These are phyloP conservation scores for Saitozyma sp. DNA, from an alignment of 768 basidiomycete species.

Conservation along the genomic window DNA sequence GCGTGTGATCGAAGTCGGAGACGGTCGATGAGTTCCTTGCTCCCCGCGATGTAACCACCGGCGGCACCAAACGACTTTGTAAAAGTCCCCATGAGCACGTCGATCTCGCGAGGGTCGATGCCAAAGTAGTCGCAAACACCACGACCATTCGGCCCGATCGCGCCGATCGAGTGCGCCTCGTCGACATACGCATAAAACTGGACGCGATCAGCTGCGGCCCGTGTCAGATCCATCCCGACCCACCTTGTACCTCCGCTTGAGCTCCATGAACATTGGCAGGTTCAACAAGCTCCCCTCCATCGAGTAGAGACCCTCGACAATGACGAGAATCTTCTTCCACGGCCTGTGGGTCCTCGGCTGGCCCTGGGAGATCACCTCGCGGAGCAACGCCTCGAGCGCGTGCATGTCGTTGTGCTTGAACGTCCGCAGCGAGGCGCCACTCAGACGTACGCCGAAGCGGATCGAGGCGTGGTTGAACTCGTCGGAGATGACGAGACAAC, in stretches of 20 bases:
- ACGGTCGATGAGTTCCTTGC: conserved; percentile 73
- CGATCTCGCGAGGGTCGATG: conserved; percentile 74
- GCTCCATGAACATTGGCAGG: conserved; percentile 74
- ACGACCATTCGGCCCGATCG: conserved; percentile 88
- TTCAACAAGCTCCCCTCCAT: conserved; percentile 98
- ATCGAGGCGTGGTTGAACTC: conserved; percentile 96
- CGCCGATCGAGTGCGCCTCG: conserved; percentile 97
- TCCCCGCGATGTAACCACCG: conserved; percentile 91
- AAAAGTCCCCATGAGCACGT: conserved; percentile 98
- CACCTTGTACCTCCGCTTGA: conserved; percentile 96
- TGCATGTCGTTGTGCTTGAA: conserved; percentile 98
- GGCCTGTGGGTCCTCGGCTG: conserved; percentile 97
- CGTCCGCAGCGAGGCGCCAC: conserved; percentile 82
- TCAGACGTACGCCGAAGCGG: conserved; percentile 83
- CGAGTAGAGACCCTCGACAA: conserved; percentile 93
- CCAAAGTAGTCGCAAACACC: conserved; percentile 94
- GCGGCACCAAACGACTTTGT: conserved; percentile 64
- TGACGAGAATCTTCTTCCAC: conserved; percentile 95
- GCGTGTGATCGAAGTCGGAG: conserved; percentile 80
- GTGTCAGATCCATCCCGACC: conserved; percentile 17
- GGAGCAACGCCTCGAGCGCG: conserved; percentile 72
- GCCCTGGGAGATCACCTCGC: conserved; percentile 92
- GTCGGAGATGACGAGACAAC: conserved; percentile 92
- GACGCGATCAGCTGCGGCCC: too few species aligned
- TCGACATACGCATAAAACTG: conserved; percentile 96